Conservation (phyloP, 164 flowering plant genomes). For the Litsea cubeba region DNA sequence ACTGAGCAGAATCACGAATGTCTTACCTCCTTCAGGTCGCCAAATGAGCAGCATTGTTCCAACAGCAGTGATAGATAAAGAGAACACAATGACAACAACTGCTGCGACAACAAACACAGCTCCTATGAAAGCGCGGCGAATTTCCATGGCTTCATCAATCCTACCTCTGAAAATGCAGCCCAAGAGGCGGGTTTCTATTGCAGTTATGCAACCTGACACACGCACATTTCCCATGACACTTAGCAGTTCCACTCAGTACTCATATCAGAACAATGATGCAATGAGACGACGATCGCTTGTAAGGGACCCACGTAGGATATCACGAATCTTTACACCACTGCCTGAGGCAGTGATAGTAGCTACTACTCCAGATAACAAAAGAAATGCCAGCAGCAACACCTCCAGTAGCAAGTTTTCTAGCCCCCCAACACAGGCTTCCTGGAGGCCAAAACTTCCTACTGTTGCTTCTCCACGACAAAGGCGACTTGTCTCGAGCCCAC, state of each 20-base stretch:
- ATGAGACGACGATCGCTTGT: constrained; percentile 38
- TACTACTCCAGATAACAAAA: constrained; percentile 40
- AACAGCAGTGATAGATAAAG: constrained; percentile 33
- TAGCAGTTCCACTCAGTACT: constrained; percentile 35
- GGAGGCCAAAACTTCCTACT: constrained; percentile 61
- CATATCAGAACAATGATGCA: constrained; percentile 15
- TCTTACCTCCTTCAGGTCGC: constrained; percentile 37
- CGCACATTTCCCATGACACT: constrained; percentile 2
- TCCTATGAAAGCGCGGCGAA: constrained; percentile 45
- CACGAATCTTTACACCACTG: constrained; percentile 56
- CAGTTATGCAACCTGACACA: constrained; percentile 39
- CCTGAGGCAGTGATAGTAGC: constrained; percentile 19
- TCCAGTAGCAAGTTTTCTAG: constrained; percentile 58
- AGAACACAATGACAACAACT: constrained; percentile 30
- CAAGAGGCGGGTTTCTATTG: constrained; percentile 67
- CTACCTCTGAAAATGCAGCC: constrained; percentile 47
- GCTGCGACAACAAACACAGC: constrained; percentile 9
- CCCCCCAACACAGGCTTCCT: constrained; percentile 43
- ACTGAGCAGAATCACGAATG: constrained; percentile 54
- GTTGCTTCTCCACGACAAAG: constrained; percentile 61
- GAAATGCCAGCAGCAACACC: constrained; percentile 25
- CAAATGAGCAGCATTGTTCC: constrained; percentile 13
- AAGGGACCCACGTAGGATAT: constrained; percentile 47
- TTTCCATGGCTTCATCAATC: constrained; percentile 45
- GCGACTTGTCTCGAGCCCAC: constrained; percentile 68